These are phyloP conservation scores for Spathaspora boniae DNA, from an alignment of 805 yeast species.

Conservation along the genomic window DNA sequence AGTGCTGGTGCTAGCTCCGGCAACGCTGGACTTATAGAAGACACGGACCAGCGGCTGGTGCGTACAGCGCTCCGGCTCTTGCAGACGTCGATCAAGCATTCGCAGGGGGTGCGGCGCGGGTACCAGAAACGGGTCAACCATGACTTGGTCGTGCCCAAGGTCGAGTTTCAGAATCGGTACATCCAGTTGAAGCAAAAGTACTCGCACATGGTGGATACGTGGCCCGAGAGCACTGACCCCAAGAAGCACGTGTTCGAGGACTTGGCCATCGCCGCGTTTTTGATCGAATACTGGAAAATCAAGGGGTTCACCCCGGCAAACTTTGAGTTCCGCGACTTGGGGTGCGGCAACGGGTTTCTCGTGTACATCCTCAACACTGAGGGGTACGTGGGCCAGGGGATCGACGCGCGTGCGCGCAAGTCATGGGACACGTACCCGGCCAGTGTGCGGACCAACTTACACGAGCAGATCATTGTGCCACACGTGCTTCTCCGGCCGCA, in stretches of 20 bases:
- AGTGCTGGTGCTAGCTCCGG: too few species aligned
- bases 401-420: slow-evolving; percentile 86
- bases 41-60: slow-evolving; percentile 51
- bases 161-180: slow-evolving; percentile 78
- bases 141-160: slow-evolving; percentile 80
- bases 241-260: slow-evolving; percentile 95
- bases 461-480: slow-evolving; percentile 84
- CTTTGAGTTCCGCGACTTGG: slow-evolving; percentile 81
- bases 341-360: slow-evolving; percentile 91
- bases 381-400: slow-evolving; percentile 79
- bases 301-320: slow-evolving; percentile 38
- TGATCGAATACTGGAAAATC: slow-evolving; percentile 79
- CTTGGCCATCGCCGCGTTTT: slow-evolving; percentile 89
- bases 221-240: slow-evolving; percentile 96
- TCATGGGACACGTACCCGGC: slow-evolving; percentile 80
- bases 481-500: slow-evolving; percentile 65
- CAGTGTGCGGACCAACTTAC: slow-evolving; percentile 53
- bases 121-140: slow-evolving; percentile 86
- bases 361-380: slow-evolving; percentile 73
- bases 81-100: slow-evolving; percentile 79
- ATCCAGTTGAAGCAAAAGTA: slow-evolving; percentile 77
- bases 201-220: slow-evolving; percentile 64
- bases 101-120: slow-evolving; percentile 78
- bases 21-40: slow-evolving; percentile 13
- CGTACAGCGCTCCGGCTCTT: slow-evolving; percentile 80